phyloP scores from a whole-genome alignment of 768 basidiomycete genomes.

The Crassisporium funariophilum region DNA sequence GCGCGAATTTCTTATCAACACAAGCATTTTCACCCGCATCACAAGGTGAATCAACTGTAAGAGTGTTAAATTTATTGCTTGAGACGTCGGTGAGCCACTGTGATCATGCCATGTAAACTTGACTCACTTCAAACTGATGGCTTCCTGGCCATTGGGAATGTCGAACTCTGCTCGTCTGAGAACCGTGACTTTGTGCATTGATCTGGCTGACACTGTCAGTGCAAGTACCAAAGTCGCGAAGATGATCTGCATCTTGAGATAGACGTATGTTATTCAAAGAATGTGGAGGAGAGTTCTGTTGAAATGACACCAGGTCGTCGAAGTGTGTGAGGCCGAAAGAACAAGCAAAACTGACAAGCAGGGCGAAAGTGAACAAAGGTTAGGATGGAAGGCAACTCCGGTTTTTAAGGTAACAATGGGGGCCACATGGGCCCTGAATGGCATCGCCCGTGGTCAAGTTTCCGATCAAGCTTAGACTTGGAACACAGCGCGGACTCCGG shows the following conservation, averaged over 20 bases:
- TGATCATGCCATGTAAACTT: neutral
- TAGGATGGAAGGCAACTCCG: too few species aligned
- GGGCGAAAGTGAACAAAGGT: slow-evolving; percentile 2
- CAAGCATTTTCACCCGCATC: slow-evolving; percentile 49
- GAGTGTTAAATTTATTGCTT: slow-evolving; percentile 37
- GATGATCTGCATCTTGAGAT: slow-evolving; percentile 38
- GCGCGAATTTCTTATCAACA: slow-evolving; percentile 50
- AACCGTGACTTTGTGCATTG: slow-evolving; percentile 21
- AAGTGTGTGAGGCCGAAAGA: slow-evolving; percentile 4
- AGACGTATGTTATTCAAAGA: slow-evolving; percentile 11
- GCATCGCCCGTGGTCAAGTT: too few species aligned
- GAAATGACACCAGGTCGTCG: slow-evolving; percentile 19
- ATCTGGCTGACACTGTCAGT: slow-evolving; percentile 35
- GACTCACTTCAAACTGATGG: slow-evolving; percentile 43
- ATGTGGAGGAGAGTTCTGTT: slow-evolving; percentile 3
- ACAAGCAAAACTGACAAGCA: slow-evolving; percentile 2
- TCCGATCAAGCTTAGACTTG: too few species aligned
- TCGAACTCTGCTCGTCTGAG: slow-evolving; percentile 35
- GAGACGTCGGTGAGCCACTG: neutral
- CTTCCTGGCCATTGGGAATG: slow-evolving; percentile 43
- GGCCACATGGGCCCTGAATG: too few species aligned
- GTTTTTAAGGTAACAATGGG: too few species aligned
- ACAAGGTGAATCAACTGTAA: slow-evolving; percentile 36
- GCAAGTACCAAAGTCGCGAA: slow-evolving; percentile 38
- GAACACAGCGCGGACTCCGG: too few species aligned